Conservation (phyloP, 495 filamentous ascomycete species). For the Cercophora sp. region DNA sequence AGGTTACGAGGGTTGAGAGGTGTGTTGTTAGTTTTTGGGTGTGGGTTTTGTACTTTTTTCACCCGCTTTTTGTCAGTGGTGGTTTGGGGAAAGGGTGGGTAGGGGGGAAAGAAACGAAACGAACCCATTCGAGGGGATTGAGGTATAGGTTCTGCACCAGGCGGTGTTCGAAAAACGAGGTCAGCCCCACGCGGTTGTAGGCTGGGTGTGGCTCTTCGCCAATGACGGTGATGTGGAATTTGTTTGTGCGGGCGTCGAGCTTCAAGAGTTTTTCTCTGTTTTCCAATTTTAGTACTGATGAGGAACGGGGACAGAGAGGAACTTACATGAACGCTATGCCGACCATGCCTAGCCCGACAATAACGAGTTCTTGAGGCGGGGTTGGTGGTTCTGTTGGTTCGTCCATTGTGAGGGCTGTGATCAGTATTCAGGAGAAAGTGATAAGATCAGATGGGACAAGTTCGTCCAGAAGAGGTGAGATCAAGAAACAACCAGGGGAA, state of each 20-base stretch:
- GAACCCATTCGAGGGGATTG: constrained; percentile 84
- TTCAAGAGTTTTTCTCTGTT: constrained; percentile 87
- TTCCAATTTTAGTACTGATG: too few species aligned
- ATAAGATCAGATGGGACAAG: too few species aligned
- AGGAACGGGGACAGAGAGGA: not conserved
- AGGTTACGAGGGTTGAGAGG: constrained; percentile 74
- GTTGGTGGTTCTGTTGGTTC: too few species aligned
- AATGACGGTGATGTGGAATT: constrained; percentile 85
- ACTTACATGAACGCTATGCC: constrained; percentile 88
- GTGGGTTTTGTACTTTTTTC: too few species aligned
- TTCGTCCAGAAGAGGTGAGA: too few species aligned
- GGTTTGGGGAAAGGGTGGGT: too few species aligned
- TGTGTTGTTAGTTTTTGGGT: too few species aligned
- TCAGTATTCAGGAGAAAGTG: too few species aligned
- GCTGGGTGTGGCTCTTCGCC: constrained; percentile 90
- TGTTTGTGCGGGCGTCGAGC: constrained; percentile 67
- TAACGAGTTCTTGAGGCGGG: too few species aligned
- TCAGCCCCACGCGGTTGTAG: constrained; percentile 95
- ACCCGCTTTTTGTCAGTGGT: too few species aligned
- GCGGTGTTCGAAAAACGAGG: constrained; percentile 87
- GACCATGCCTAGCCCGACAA: constrained; percentile 94
- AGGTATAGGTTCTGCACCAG: constrained; percentile 87
- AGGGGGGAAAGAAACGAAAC: constrained; percentile 20
- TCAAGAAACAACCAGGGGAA: not conserved
- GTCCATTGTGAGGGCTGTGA: too few species aligned